These are phyloP conservation scores for Pseudogymnoascus sp. DNA, from an alignment of 2,329 filamentous ascomycete genomes.

Conservation along the genomic window DNA sequence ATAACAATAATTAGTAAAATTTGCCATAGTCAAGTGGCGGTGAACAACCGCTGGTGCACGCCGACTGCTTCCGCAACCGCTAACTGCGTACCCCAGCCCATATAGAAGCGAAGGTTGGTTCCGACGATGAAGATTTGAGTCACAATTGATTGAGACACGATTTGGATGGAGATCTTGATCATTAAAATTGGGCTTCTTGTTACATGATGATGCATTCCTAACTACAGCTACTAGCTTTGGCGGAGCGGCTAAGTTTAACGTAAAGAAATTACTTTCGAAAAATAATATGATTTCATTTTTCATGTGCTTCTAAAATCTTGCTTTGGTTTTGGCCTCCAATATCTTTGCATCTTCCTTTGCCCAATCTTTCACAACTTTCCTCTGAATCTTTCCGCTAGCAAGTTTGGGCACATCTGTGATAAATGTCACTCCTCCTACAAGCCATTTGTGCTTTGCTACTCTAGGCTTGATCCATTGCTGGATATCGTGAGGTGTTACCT, in stretches of 20 bases:
- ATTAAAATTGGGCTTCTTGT: no score
- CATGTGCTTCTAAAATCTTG: constrained; percentile 2
- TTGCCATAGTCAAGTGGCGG: no score
- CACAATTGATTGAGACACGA: no score
- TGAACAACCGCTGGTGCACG: no score
- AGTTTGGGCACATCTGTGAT: constrained; percentile 49
- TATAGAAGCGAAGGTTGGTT: no score
- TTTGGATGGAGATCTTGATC: no score
- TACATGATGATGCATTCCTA: no score
- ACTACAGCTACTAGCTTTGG: not conserved
- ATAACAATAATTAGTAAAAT: no score
- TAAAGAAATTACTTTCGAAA: not conserved
- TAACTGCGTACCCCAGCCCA: no score
- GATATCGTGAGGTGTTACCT: constrained; percentile 43
- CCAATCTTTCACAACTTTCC: constrained; percentile 48
- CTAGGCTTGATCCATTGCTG: constrained; percentile 36
- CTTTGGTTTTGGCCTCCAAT: constrained; percentile 18
- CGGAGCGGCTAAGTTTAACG: not conserved
- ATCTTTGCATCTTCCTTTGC: constrained; percentile 41
- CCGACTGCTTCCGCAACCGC: no score
- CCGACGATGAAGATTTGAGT: no score
- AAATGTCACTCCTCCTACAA: constrained; percentile 43
- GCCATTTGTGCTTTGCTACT: constrained; percentile 43
- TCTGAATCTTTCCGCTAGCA: constrained; percentile 48
- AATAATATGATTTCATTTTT: not conserved